phyloP scores from a whole-genome alignment of 176 grass and related monocot genomes.

The Echinochloa phyllopogon region DNA sequence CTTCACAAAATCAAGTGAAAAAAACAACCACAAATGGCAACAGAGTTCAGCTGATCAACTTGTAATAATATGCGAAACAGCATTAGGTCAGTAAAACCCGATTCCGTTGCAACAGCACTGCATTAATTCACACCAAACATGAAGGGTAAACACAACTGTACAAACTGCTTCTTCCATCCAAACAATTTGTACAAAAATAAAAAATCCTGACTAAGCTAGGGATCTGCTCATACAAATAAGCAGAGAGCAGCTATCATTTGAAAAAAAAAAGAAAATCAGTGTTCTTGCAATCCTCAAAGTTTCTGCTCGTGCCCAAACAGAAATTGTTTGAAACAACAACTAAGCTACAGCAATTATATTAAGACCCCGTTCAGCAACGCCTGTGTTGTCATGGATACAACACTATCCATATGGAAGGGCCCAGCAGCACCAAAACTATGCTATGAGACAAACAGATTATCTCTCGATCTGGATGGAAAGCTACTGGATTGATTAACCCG shows the following conservation, averaged over 20 bases:
- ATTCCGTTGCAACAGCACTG: background rate
- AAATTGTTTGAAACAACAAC: slow-evolving; percentile 17
- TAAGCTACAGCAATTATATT: background rate
- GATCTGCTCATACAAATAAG: background rate
- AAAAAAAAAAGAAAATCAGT: background rate
- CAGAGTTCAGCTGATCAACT: background rate
- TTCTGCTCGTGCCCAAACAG: background rate
- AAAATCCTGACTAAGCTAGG: slow-evolving; percentile 2
- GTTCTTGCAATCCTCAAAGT: slow-evolving; percentile 1
- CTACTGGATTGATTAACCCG: background rate
- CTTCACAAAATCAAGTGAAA: background rate
- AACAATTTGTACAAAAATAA: background rate
- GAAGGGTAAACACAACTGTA: too few species aligned
- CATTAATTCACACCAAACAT: slow-evolving; percentile 11
- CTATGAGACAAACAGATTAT: background rate
- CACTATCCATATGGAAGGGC: background rate
- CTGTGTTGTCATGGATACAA: background rate
- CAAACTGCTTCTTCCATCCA: too few species aligned
- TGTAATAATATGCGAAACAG: background rate
- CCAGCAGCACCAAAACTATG: background rate
- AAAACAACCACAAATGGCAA: background rate
- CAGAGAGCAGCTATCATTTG: background rate
- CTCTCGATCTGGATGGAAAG: background rate
- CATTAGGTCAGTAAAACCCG: background rate
- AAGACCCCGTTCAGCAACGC: background rate